Conservation (phyloP, 2,329 filamentous ascomycete species). For the Dissoconium aciculare region DNA sequence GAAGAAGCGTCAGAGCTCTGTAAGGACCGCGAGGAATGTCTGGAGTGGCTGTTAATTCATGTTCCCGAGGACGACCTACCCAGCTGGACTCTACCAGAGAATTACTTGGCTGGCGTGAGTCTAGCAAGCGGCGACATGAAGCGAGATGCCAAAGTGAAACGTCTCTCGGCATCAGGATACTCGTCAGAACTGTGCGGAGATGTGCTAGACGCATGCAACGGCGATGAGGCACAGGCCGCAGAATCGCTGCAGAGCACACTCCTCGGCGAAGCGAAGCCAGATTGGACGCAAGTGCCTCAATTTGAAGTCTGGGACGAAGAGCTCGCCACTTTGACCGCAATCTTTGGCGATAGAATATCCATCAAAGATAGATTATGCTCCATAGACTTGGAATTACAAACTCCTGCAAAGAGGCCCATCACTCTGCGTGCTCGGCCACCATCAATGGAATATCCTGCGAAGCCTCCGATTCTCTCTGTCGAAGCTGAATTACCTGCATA, state of each 20-base stretch:
- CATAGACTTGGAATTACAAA: slow-evolving; percentile 46
- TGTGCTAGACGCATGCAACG: slow-evolving; percentile 52
- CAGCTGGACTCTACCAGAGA: slow-evolving; percentile 77
- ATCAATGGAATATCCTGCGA: slow-evolving; percentile 52
- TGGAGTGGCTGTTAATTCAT: slow-evolving; percentile 94
- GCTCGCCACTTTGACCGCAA: slow-evolving; percentile 66
- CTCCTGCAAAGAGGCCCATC: slow-evolving; percentile 30
- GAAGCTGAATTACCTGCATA: slow-evolving; percentile 65
- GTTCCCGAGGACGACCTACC: slow-evolving; percentile 96
- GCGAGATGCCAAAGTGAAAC: slow-evolving; percentile 66
- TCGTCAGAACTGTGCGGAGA: slow-evolving; percentile 69
- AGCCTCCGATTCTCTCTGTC: slow-evolving; percentile 54
- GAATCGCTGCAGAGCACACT: slow-evolving; percentile 63
- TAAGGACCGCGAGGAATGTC: slow-evolving; percentile 78
- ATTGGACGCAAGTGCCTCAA: slow-evolving; percentile 10
- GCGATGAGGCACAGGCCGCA: slow-evolving; percentile 63
- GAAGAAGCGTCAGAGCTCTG: slow-evolving; percentile 78
- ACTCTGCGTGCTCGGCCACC: slow-evolving; percentile 55
- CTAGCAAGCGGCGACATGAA: slow-evolving; percentile 70
- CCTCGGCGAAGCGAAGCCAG: slow-evolving; percentile 24
- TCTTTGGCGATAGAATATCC: slow-evolving; percentile 62
- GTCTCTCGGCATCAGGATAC: slow-evolving; percentile 71
- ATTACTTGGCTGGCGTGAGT: slow-evolving; percentile 77
- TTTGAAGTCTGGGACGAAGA: slow-evolving; percentile 59
- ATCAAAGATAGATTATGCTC: slow-evolving; percentile 43